These are phyloP conservation scores for Elsinoe australis DNA, from an alignment of 2,329 filamentous ascomycete genomes.

Conservation along the genomic window DNA sequence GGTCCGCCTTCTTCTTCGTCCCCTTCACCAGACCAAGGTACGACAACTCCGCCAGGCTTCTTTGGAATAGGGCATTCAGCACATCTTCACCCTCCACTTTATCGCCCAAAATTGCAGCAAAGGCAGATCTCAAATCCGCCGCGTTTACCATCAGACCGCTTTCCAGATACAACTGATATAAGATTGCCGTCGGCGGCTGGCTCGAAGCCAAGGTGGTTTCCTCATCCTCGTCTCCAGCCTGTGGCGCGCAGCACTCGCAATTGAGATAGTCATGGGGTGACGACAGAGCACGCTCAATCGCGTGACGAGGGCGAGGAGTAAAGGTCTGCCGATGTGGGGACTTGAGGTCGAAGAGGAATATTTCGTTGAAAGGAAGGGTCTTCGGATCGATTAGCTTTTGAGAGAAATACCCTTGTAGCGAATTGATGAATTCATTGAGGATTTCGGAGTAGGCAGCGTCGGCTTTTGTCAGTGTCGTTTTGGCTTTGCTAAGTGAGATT, in stretches of 20 bases:
- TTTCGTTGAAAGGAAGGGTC: slow-evolving; percentile 57
- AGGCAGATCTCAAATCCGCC: slow-evolving; percentile 72
- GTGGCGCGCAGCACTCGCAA: slow-evolving; percentile 56
- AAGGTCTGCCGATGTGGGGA: slow-evolving; percentile 67
- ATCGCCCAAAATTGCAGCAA: slow-evolving; percentile 54
- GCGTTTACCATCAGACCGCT: slow-evolving; percentile 70
- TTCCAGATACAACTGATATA: slow-evolving; percentile 75
- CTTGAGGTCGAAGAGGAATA: slow-evolving; percentile 67
- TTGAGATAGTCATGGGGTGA: slow-evolving; percentile 70
- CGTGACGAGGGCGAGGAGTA: slow-evolving; percentile 61
- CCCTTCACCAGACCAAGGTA: slow-evolving; percentile 80
- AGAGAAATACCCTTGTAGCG: slow-evolving; percentile 44
- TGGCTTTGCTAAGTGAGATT: slow-evolving; percentile 70
- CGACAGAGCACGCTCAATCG: slow-evolving; percentile 63
- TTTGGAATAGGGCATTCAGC: slow-evolving; percentile 66
- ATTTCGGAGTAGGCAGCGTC: slow-evolving; percentile 63
- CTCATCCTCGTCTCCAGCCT: slow-evolving; percentile 32
- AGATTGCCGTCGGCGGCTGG: slow-evolving; percentile 61
- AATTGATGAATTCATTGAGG: slow-evolving; percentile 49
- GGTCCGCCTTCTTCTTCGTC: slow-evolving; percentile 86
- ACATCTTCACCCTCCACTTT: slow-evolving; percentile 31
- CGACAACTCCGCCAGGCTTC: slow-evolving; percentile 74
- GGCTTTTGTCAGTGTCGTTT: slow-evolving; percentile 59
- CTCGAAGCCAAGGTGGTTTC: slow-evolving; percentile 48
- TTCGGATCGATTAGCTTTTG: slow-evolving; percentile 42